A percentile compares a stretch with the other conserved stretches of the same genome.
phyloP scores from a whole-genome alignment of 768 basidiomycete genomes.

The Pulveroboletus sp. region DNA sequence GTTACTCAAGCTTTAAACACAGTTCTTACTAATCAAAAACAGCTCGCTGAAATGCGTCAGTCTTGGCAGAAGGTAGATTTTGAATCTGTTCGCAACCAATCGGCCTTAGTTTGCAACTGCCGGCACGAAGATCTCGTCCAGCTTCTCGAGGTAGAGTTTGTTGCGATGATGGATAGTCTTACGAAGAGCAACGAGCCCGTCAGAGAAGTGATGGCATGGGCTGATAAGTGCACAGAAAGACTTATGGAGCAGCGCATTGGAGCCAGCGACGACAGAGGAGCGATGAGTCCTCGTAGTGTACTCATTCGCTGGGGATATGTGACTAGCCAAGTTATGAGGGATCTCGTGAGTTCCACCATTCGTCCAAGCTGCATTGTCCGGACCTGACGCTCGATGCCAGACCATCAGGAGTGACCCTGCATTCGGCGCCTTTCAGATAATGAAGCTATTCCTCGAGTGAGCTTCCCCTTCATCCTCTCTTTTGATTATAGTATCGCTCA shows the following conservation, averaged over 20 bases:
- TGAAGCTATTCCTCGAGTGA: slow-evolving; percentile 87
- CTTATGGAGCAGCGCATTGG: slow-evolving; percentile 68
- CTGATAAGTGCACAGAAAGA: slow-evolving; percentile 83
- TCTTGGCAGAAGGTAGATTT: slow-evolving; percentile 89
- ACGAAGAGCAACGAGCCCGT: slow-evolving; percentile 75
- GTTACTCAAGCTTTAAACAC: slow-evolving; percentile 85
- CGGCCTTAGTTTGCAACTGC: slow-evolving; percentile 90
- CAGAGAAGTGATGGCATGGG: slow-evolving; percentile 85
- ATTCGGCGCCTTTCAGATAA: slow-evolving; percentile 88
- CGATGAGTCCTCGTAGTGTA: slow-evolving; percentile 82
- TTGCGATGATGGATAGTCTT: slow-evolving; percentile 66
- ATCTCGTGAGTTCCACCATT: slow-evolving; percentile 54
- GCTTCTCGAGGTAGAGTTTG: slow-evolving; percentile 80
- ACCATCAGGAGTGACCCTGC: slow-evolving; percentile 90
- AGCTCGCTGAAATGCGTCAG: slow-evolving; percentile 77
- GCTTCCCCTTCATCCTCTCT: slow-evolving; percentile 26
- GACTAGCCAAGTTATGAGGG: slow-evolving; percentile 89
- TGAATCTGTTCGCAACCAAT: slow-evolving; percentile 87
- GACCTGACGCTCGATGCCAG: slow-evolving; percentile 35
- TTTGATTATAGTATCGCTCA: slow-evolving; percentile 16
- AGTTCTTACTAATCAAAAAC: slow-evolving; percentile 84
- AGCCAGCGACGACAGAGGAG: slow-evolving; percentile 64
- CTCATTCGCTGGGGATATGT: slow-evolving; percentile 92
- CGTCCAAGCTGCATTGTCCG: background rate
- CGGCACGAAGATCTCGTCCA: slow-evolving; percentile 86